These are phyloP conservation scores for Candida sanyaensis DNA, from an alignment of 1,139 yeast species.

Conservation along the genomic window DNA sequence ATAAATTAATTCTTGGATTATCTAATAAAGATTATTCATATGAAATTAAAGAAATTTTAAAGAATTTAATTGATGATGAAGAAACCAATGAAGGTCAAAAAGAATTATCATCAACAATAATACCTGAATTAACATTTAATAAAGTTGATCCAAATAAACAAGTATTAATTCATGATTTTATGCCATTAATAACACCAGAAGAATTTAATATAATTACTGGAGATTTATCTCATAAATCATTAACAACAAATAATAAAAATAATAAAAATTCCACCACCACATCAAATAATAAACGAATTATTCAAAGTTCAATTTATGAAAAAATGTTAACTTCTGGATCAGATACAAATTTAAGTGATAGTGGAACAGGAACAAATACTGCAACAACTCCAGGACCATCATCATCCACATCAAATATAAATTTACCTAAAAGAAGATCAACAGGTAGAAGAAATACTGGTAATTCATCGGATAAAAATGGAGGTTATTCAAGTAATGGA, in stretches of 20 bases:
- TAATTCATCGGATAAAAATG: neutral
- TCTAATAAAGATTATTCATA: conserved; percentile 29
- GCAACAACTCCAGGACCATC: conserved; percentile 9
- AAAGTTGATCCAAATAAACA: neutral
- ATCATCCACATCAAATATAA: neutral
- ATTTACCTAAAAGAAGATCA: conserved; percentile 1
- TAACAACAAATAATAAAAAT: conserved; percentile 11
- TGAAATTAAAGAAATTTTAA: conserved; percentile 29
- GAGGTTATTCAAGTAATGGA: neutral
- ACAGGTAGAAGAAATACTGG: conserved; percentile 12
- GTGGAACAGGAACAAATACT: conserved; percentile 12
- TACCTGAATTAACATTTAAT: neutral
- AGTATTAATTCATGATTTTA: conserved; percentile 39
- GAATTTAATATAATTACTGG: conserved; percentile 47
- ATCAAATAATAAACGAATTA: conserved; percentile 37
- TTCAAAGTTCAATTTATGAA: conserved; percentile 44
- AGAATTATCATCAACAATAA: neutral
- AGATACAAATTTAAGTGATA: conserved; percentile 32
- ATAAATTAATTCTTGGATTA: conserved; percentile 34
- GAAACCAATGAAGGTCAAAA: neutral
- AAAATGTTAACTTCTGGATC: conserved; percentile 42
- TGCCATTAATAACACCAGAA: conserved; percentile 40
- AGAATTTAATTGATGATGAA: conserved; percentile 17
- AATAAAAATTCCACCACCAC: conserved; percentile 10
- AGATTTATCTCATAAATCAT: conserved; percentile 30